Evolutionary conservation across 805 yeast species (phyloP), one percentile per base, ranked within the genome.

Genomic region (Yamadazyma sp.): DNA sequence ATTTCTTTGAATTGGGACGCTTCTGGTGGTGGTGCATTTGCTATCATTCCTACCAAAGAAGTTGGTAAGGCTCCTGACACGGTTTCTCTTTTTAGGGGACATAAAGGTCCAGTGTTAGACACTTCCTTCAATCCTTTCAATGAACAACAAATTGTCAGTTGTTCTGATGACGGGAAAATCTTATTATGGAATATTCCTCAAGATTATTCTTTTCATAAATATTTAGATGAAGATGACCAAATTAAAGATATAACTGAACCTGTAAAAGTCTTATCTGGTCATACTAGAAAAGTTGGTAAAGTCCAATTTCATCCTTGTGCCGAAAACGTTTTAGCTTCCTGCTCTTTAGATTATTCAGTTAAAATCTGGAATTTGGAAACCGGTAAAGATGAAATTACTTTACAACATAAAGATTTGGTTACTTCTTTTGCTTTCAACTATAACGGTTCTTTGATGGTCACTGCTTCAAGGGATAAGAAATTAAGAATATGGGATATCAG

Each of bases 11-110:
- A 86, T 58, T 88, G 96, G 96, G 87, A 86, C 40, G 73, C 96
- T 21, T 82, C 95, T 8, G 98, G 98, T 26, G 98, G 98, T 44
- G 99, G 99, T 35, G 94, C 98, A 0, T 89, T 93, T 68, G 96
- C 96, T 1, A 85, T 94, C 9, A 79, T 93, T 41, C 98, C 98
- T 2, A 66, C 86, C 17, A 56, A 58, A 7, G 96, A 91, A 58
- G 81, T 78, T 13, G 98, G 98, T 7, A 93, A 89, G 56, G 80
- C 89, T 6, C 97, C 96, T 4, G 99, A 93, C 49, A 78, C 82
- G 42, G 89, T 88, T 31, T 93, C 98, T 2, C 71, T 93, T 47
- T 93, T 91, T 62, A 78, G 96, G 52, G 98, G 98, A 11, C 98
- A 91, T 59, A 84, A 89, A 21, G 96, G 95, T 18, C 82, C 94